phyloP scores from a whole-genome alignment of 2,329 filamentous ascomycete species.

The Talaromyces sp. region DNA sequence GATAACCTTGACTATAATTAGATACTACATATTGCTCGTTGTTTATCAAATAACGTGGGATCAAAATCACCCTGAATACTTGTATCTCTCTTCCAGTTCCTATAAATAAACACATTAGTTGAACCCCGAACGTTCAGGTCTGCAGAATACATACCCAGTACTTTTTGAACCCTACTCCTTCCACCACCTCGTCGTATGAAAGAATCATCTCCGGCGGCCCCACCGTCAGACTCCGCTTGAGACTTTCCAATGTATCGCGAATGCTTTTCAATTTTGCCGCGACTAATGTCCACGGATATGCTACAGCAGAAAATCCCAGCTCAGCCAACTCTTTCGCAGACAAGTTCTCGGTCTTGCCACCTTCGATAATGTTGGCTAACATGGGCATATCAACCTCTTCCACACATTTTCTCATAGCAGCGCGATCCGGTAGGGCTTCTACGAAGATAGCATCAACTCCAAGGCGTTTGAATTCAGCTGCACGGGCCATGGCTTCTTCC shows the following conservation, averaged over 20 bases:
- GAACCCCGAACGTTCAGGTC: no score
- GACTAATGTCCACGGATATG: slow-evolving; percentile 11
- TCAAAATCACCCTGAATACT: background rate
- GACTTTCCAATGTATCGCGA: slow-evolving; percentile 22
- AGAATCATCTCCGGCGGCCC: slow-evolving; percentile 41
- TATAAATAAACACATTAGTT: background rate
- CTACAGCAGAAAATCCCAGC: slow-evolving; percentile 29
- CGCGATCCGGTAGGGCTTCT: slow-evolving; percentile 34
- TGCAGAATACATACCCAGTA: slow-evolving; percentile 31
- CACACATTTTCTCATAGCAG: slow-evolving; percentile 30
- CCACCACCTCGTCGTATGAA: slow-evolving; percentile 40
- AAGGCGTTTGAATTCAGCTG: slow-evolving; percentile 34
- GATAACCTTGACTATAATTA: background rate
- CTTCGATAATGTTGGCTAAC: slow-evolving; percentile 42
- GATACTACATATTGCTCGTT: background rate
- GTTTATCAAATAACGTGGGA: background rate
- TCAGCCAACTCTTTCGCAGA: slow-evolving; percentile 32
- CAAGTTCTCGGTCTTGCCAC: slow-evolving; percentile 36
- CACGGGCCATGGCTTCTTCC: slow-evolving; percentile 32
- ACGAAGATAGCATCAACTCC: slow-evolving; percentile 40
- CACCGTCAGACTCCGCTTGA: slow-evolving; percentile 40
- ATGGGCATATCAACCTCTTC: slow-evolving; percentile 34
- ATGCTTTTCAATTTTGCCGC: slow-evolving; percentile 11
- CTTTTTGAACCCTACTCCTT: slow-evolving; percentile 42
- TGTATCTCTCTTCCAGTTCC: slow-evolving; percentile 6